These are phyloP conservation scores for Limnanthes douglasii DNA, from an alignment of 345 rosid genomes.

Conservation along the genomic window DNA sequence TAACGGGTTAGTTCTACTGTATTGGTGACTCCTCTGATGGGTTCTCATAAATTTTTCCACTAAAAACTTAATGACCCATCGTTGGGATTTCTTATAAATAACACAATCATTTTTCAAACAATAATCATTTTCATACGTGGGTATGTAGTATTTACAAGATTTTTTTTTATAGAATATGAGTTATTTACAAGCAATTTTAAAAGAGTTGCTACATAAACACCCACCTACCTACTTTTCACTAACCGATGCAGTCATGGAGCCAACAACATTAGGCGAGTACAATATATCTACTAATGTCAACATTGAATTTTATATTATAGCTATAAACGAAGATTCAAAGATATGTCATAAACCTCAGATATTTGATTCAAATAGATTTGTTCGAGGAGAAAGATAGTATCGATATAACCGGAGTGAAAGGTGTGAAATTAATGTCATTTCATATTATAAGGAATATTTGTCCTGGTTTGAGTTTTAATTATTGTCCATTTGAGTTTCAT, in stretches of 20 bases:
- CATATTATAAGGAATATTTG: conserved; percentile 78
- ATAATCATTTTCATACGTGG: no score
- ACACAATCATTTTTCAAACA: no score
- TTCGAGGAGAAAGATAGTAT: conserved; percentile 43
- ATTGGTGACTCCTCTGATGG: no score
- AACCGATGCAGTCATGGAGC: conserved; percentile 55
- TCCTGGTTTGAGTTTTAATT: conserved; percentile 64
- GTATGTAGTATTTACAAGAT: no score
- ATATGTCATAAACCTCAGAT: conserved; percentile 45
- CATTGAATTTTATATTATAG: conserved; percentile 45
- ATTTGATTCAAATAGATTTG: conserved; percentile 67
- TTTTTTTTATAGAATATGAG: conserved; percentile 43
- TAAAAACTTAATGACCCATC: no score
- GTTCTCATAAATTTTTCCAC: no score
- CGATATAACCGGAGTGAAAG: conserved; percentile 56
- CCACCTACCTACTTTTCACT: conserved; percentile 73
- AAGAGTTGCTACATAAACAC: conserved; percentile 68
- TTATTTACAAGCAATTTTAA: conserved; percentile 52
- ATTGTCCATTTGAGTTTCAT: conserved; percentile 63
- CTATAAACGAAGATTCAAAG: conserved; percentile 39
- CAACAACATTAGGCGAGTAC: conserved; percentile 52
- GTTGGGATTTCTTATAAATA: no score
- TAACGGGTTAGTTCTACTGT: no score
- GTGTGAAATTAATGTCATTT: conserved; percentile 67
- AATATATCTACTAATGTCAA: conserved; percentile 51